Evolutionary conservation across 345 rosid genomes (phyloP), one percentile per base, ranked within the genome.

Genomic region (Salix udensis): DNA sequence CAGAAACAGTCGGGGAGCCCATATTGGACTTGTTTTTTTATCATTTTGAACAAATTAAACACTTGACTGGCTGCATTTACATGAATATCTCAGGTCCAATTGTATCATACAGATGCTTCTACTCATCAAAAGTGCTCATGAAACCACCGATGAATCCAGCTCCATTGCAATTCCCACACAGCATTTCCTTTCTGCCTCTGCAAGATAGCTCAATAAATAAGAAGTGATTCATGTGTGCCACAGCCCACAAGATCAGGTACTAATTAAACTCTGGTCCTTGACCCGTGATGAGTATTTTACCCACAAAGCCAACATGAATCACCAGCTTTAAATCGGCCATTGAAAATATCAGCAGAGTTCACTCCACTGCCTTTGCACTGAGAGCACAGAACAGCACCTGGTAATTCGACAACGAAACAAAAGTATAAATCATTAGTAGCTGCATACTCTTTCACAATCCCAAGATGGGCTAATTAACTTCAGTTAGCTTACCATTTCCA

Each of bases 91-190:
- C 58, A 36, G 37, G 37, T 50, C 44, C 23, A 65, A 4, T 34
- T 68, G 28, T 18, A n/a, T 58, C 71, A 70, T 6, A 40, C 28
- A 39, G 67, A 69, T n/a, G 79, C 37, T 31, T 79, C 70, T 82
- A 88, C 76, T 88, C 87, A 61, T 90, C 90, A 9, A 21, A 26
- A n/a, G 91, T 86, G 79, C 88, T 90, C 88, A 88, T 75, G 77
- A 90, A 88, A 30, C 92, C 94, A 19, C 92, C 92, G 39, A 88
- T 0, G 75, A 88, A 90, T 40, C 91, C 92, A 65, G 94, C 94
- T 71, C 89, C 94, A 71, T 88, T 88, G 82, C 91, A 90, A 42
- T 85, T 85, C 44, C 91, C 91, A 52, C 92, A 85, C 46, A 90
- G 34, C 83, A 90, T 84, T 0, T 85, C 82, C 75, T 77, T 88